These are phyloP conservation scores for Tylopilus vinaceipallidus DNA, from an alignment of 768 basidiomycete genomes.

Conservation along the genomic window DNA sequence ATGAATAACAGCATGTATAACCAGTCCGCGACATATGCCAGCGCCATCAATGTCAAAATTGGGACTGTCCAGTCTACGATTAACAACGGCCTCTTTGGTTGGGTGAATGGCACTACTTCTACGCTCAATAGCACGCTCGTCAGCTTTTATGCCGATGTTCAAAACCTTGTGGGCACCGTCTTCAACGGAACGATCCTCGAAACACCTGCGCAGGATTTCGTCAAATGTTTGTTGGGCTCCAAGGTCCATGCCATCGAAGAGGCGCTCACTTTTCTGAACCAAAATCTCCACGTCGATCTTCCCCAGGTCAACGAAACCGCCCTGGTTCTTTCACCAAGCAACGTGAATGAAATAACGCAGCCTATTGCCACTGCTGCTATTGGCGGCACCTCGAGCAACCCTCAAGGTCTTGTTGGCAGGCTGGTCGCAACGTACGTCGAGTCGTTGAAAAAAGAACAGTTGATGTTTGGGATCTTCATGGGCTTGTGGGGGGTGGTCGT, in stretches of 20 bases:
- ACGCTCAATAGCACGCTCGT: constrained; percentile 85
- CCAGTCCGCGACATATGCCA: constrained; percentile 76
- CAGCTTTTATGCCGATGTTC: constrained; percentile 83
- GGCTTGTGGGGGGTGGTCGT: constrained; percentile 82
- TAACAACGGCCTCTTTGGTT: constrained; percentile 88
- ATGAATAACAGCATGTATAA: constrained; percentile 84
- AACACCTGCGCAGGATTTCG: constrained; percentile 78
- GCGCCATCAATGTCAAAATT: constrained; percentile 71
- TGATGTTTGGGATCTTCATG: constrained; percentile 83
- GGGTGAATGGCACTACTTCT: constrained; percentile 89
- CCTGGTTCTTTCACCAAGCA: constrained; percentile 70
- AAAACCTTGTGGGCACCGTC: constrained; percentile 69
- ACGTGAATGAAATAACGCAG: constrained; percentile 69
- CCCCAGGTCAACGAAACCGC: constrained; percentile 73
- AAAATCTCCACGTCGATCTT: constrained; percentile 80
- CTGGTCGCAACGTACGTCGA: constrained; percentile 72
- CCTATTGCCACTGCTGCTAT: constrained; percentile 86
- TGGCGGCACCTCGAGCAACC: constrained; percentile 49
- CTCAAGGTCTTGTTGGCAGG: constrained; percentile 64
- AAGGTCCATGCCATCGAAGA: constrained; percentile 86
- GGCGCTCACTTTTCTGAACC: constrained; percentile 87
- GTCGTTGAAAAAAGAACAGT: constrained; percentile 73
- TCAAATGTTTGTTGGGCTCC: constrained; percentile 86
- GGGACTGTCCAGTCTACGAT: constrained; percentile 68
- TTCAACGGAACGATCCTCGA: constrained; percentile 87